Evolutionary conservation across 139 green algal species (phyloP).

Genomic region (Axilococcus clingmanii): DNA sequence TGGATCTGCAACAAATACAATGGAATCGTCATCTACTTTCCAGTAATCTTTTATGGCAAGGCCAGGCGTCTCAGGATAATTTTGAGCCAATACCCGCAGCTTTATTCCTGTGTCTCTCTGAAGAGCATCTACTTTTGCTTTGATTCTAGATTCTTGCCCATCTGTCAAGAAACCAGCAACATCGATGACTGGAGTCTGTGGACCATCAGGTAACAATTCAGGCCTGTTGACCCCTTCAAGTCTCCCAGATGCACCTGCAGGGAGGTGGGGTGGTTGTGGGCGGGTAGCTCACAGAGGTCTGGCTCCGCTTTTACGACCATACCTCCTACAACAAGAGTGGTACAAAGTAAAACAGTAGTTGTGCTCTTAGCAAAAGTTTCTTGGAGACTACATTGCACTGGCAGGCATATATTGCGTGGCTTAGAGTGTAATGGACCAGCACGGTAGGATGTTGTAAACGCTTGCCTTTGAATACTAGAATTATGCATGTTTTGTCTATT

Average conservation of each 20-base stretch:
- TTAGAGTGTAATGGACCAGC: too few species aligned
- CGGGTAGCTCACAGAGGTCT: too few species aligned
- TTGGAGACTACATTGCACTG: too few species aligned
- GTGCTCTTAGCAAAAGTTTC: too few species aligned
- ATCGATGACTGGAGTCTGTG: slow-evolving; percentile 81
- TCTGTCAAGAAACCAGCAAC: slow-evolving; percentile 82
- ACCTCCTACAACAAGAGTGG: neutral
- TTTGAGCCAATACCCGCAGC: slow-evolving; percentile 90
- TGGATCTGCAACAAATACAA: slow-evolving; percentile 83
- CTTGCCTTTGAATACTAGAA: too few species aligned
- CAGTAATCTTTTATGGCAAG: slow-evolving; percentile 93
- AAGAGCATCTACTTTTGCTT: slow-evolving; percentile 46
- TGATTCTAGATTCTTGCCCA: slow-evolving; percentile 69
- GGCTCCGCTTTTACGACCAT: neutral
- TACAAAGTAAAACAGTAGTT: too few species aligned
- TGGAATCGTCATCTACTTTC: slow-evolving; percentile 85
- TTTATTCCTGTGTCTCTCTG: slow-evolving; percentile 89
- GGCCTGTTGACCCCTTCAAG: slow-evolving; percentile 92
- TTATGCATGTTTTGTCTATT: too few species aligned
- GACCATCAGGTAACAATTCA: slow-evolving; percentile 78
- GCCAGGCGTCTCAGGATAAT: slow-evolving; percentile 93
- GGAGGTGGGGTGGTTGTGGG: neutral
- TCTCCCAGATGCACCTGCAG: slow-evolving; percentile 36
- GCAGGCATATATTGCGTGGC: too few species aligned
- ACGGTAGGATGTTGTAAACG: too few species aligned